Conservation (phyloP, 805 yeast species). For the Barnettozyma pratensis region DNA sequence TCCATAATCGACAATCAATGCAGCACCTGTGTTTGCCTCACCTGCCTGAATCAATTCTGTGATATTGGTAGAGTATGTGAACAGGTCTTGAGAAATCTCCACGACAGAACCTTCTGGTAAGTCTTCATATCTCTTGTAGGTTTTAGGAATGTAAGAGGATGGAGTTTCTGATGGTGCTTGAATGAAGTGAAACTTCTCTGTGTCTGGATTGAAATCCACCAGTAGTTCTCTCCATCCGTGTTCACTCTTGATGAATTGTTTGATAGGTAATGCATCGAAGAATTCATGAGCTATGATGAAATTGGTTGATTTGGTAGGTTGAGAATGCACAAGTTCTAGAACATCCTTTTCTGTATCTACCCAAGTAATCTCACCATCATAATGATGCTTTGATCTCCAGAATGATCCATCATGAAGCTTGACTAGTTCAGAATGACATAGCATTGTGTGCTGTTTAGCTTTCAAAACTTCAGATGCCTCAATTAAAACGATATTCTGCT, state of each 20-base stretch:
- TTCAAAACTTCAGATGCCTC: conserved; percentile 71
- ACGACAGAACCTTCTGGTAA: conserved; percentile 53
- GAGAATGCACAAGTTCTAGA: conserved; percentile 3
- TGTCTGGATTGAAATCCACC: conserved; percentile 44
- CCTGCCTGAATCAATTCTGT: conserved; percentile 34
- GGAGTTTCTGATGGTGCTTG: conserved; percentile 58
- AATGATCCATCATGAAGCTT: conserved; percentile 7
- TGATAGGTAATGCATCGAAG: conserved; percentile 80
- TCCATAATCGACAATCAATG: conserved; percentile 76
- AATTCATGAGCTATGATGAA: conserved; percentile 81
- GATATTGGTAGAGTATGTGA: conserved; percentile 51
- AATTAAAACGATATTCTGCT: conserved; percentile 43
- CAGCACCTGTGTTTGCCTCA: conserved; percentile 49
- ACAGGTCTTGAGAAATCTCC: conserved; percentile 74
- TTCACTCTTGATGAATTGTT: conserved; percentile 54
- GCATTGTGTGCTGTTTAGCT: conserved; percentile 43
- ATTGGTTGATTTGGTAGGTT: conserved; percentile 34
- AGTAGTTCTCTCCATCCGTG: conserved; percentile 77
- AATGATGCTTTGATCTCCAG: conserved; percentile 22
- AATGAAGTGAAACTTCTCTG: conserved; percentile 46
- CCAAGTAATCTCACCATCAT: conserved; percentile 56
- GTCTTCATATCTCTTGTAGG: conserved; percentile 44
- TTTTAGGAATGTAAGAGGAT: conserved; percentile 49
- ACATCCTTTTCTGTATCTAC: conserved; percentile 52
- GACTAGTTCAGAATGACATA: conserved; percentile 35